Evolutionary conservation across 2,329 filamentous ascomycete genomes (phyloP).

Genomic region (Aspergillus sp.): DNA sequence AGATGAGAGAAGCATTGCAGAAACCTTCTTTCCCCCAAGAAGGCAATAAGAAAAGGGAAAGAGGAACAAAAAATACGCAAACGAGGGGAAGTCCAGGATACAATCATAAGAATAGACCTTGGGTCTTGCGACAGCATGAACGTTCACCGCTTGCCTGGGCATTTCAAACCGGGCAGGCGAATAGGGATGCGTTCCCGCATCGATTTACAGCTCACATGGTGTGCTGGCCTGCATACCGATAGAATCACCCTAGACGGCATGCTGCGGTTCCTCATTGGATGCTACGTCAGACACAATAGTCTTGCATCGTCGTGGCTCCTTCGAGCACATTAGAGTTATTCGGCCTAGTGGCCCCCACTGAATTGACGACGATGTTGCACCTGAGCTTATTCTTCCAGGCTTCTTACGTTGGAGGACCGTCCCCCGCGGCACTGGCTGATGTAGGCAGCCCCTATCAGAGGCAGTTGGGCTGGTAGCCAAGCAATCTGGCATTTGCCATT

Average conservation of each 20-base stretch:
- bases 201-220: constrained; percentile 34
- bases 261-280: constrained; percentile 16
- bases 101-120: background rate
- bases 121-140: constrained; percentile 8
- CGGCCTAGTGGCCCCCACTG: constrained; percentile 11
- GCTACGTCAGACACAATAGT: constrained; percentile 17
- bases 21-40: too few relatives aligned
- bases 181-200: constrained; percentile 19
- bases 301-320: constrained; percentile 8
- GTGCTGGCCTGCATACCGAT: constrained; percentile 24
- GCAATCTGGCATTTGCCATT: constrained; percentile 22
- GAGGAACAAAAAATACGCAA: background rate
- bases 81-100: background rate
- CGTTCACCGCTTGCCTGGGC: constrained; percentile 22
- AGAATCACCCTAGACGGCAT: constrained; percentile 13
- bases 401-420: constrained; percentile 9
- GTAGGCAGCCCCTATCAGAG: constrained; percentile 16
- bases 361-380: constrained; percentile 22
- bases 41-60: background rate
- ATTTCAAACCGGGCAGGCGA: constrained; percentile 27
- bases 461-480: constrained; percentile 14
- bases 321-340: constrained; percentile 16
- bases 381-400: constrained; percentile 21
- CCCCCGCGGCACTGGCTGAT: background rate
- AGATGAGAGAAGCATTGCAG: background rate